Evolutionary conservation across 768 basidiomycete species (phyloP), one percentile per base, ranked within the genome.

Genomic region (Russula compacta): DNA sequence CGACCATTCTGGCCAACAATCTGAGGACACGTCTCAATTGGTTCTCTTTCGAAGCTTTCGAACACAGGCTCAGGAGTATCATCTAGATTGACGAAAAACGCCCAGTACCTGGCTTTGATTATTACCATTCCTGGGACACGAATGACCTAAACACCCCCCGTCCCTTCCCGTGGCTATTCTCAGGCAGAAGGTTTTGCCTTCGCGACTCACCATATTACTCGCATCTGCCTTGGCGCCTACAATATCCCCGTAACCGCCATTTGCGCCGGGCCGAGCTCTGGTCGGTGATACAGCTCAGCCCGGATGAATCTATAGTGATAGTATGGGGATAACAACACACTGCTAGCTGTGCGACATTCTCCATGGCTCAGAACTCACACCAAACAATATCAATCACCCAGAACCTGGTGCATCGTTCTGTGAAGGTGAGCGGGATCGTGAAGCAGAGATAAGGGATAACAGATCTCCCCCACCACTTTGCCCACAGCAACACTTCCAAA

Each of bases 31-130:
- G 7, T 51, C 19, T 44, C 50, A 36, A 38, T 17, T 2, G 14
- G 42, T 24, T 52, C 35, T 42, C 58, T 43, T 58, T 35, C 39
- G 42, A 51, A 44, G 33, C 40, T 43, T 36, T 21, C 32, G 11
- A 50, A 29, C 38, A 17, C 40, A 24, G 39, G 48, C 11, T 42
- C 49, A 35, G 57, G 40, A 53, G 51, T 8, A 39, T 29, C 24
- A 21, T 36, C 51, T 21, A 56, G 56, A 47, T 57, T 39, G 21
- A 47, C 56, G 35, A 58, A 50, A 42, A 50, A 42, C 40, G 51
- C 52, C 17, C 58, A 38, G 36, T 53, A 39, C 59, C 59, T 60
- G 53, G 46, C 52, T 53, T 40, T 40, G 24, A 29, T 29, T 21
- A 48, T 60, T 48, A 19, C 59, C 33, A 24, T 36, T 44, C 44